phyloP scores from a whole-genome alignment of 2,329 filamentous ascomycete species.

The Stachybotrys chlorohalonatus region DNA sequence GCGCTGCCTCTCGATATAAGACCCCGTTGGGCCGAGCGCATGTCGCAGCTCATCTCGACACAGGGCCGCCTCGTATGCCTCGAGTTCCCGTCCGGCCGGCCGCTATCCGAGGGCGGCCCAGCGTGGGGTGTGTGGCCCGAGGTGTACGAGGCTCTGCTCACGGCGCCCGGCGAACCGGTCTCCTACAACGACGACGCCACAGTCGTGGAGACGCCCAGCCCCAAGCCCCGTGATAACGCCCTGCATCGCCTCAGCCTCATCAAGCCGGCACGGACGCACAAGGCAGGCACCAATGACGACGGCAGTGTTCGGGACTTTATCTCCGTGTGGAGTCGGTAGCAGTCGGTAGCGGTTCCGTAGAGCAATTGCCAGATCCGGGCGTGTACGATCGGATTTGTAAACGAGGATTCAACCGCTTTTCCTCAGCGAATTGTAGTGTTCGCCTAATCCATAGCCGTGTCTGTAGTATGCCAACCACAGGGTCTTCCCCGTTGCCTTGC shows the following conservation, averaged over 20 bases:
- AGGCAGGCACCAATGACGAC: conserved; percentile 32
- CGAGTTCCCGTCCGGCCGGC: conserved; percentile 71
- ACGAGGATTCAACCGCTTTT: conserved; percentile 22
- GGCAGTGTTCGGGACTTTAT: conserved; percentile 42
- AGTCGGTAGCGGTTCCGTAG: conserved; percentile 1
- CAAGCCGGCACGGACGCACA: conserved; percentile 41
- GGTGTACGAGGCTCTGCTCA: conserved; percentile 64
- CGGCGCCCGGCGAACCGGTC: conserved; percentile 58
- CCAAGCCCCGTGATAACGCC: conserved; percentile 28
- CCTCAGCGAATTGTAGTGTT: conserved; percentile 90
- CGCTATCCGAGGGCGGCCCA: conserved; percentile 55
- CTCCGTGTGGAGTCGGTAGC: conserved; percentile 39
- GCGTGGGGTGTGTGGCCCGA: conserved; percentile 62
- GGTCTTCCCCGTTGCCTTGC: conserved; percentile 39
- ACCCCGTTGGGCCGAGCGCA: conserved; percentile 43
- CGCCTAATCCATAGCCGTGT: conserved; percentile 86
- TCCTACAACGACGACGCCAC: conserved; percentile 41
- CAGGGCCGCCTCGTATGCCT: conserved; percentile 52
- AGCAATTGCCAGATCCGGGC: not conserved
- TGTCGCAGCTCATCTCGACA: conserved; percentile 38
- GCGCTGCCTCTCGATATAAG: conserved; percentile 47
- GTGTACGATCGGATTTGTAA: not conserved
- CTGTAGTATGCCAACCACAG: conserved; percentile 93
- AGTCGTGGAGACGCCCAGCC: conserved; percentile 28
- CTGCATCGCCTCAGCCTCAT: conserved; percentile 37